Evolutionary conservation across 768 basidiomycete genomes (phyloP), one percentile per base, ranked within the genome.

Genomic region (Collybia mongolica): DNA sequence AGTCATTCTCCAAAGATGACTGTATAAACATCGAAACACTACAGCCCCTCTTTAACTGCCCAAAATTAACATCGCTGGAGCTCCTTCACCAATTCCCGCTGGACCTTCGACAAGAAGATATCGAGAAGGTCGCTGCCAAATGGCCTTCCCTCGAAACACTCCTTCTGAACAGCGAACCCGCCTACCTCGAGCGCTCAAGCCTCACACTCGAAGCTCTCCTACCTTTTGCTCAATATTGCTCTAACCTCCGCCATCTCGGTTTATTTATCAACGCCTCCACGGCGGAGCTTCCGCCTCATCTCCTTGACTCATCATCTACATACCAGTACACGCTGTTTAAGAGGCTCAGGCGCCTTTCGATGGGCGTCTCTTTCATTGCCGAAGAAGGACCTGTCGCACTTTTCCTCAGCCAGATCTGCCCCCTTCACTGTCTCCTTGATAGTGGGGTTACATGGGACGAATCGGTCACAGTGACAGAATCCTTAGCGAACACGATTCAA

Each of bases 361-460:
- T 84, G 54, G 83, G 83, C 0, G 72, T 80, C 0, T 83, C 82
- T 15, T 62, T 65, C 44, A 72, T 81, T 22, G 41, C 58, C 1
- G 72, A 80, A 12, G 61, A 72, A 4, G 72, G 67, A 3, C 55
- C 72, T 0, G 74, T 78, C 24, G 74, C 83, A 15, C 68, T 79
- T 9, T 83, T 79, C 55, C 68, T 86, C 48, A 78, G 77, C 55
- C 73, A 72, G 17, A 56, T 86, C 3, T 73, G 76, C 32, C 79
- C 82, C 0, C 55, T 70, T 1, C 59, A 60, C 2, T 81, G 76
- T 57, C 43, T 29, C 6, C 44, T 84, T 7, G 71, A 73, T 32
- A 65, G 62, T 23, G 82, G 81, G 0, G 66, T 81, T 40, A 80
- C 75, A 8, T 83, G 81, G 82, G 68, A 70, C 1, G 59, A 65